Conservation (phyloP, 2,329 filamentous ascomycete species). For the Byssothecium circinans region DNA sequence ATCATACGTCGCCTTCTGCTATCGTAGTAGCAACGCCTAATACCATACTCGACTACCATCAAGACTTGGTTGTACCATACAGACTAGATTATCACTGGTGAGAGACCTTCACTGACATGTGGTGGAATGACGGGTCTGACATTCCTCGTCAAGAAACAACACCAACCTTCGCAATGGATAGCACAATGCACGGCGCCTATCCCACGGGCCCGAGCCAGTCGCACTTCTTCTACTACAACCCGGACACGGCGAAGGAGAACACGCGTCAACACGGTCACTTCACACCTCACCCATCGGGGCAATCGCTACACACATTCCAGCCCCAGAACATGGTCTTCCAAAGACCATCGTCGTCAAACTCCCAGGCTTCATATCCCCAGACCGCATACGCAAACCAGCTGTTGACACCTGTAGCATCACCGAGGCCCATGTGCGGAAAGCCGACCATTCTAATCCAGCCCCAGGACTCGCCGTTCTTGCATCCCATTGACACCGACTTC, state of each 20-base stretch:
- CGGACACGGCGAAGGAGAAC: conserved; percentile 69
- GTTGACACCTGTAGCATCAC: conserved; percentile 76
- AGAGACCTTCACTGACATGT: conserved; percentile 7
- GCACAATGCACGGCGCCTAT: conserved; percentile 67
- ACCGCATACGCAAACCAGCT: conserved; percentile 62
- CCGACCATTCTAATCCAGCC: conserved; percentile 69
- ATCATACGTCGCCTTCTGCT: conserved; percentile 9
- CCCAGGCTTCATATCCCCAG: conserved; percentile 53
- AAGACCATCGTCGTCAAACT: conserved; percentile 66
- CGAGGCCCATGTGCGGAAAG: conserved; percentile 73
- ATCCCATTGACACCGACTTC: conserved; percentile 74
- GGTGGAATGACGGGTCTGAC: conserved; percentile 24
- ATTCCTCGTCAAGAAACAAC: conserved; percentile 24
- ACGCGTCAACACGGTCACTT: conserved; percentile 74
- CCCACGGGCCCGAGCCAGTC: conserved; percentile 61
- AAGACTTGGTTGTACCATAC: neutral
- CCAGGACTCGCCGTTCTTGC: conserved; percentile 56
- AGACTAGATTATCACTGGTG: conserved; percentile 21
- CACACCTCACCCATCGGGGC: conserved; percentile 56
- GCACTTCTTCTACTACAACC: conserved; percentile 85
- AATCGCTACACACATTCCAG: conserved; percentile 42
- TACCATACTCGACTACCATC: conserved; percentile 1
- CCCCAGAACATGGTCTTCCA: conserved; percentile 51
- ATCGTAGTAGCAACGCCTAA: conserved; percentile 1
- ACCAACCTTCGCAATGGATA: conserved; percentile 45